Conservation (phyloP, 2,329 filamentous ascomycete species). For the Colletotrichum salicis region DNA sequence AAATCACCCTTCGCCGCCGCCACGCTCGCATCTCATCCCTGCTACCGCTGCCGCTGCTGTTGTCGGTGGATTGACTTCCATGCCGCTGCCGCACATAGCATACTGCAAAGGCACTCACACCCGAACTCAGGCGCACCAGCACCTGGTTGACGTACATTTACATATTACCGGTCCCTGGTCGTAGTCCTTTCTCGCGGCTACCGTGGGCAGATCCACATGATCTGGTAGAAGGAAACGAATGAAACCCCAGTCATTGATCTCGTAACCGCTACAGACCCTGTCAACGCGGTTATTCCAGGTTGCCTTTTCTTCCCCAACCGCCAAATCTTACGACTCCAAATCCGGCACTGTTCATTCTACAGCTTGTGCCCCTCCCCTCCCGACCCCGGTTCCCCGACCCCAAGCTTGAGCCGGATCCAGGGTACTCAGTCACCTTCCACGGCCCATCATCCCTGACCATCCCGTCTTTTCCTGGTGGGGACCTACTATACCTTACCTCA, state of each 20-base stretch:
- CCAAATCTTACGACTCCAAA: constrained; percentile 38
- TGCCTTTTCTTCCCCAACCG: constrained; percentile 40
- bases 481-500: constrained; percentile 36
- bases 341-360: constrained; percentile 50
- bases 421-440: constrained; percentile 4
- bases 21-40: constrained; percentile 18
- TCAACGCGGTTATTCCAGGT: constrained; percentile 23
- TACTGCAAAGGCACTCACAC: constrained; percentile 1
- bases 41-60: constrained; percentile 1
- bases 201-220: constrained; percentile 32
- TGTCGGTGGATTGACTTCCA: not conserved
- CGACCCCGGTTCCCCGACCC: not conserved
- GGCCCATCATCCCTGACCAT: constrained; percentile 21
- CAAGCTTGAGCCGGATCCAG: constrained; percentile 9
- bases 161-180: constrained; percentile 1
- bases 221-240: constrained; percentile 48
- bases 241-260: constrained; percentile 47
- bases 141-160: constrained; percentile 5
- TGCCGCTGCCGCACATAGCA: constrained; percentile 5
- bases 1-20: constrained; percentile 10
- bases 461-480: constrained; percentile 49
- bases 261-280: constrained; percentile 49
- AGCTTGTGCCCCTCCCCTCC: constrained; percentile 46
- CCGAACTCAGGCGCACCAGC: not conserved
- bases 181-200: constrained; percentile 35